These are phyloP conservation scores for Mallotus repandus DNA, from an alignment of 441 rosid species.

Conservation along the genomic window DNA sequence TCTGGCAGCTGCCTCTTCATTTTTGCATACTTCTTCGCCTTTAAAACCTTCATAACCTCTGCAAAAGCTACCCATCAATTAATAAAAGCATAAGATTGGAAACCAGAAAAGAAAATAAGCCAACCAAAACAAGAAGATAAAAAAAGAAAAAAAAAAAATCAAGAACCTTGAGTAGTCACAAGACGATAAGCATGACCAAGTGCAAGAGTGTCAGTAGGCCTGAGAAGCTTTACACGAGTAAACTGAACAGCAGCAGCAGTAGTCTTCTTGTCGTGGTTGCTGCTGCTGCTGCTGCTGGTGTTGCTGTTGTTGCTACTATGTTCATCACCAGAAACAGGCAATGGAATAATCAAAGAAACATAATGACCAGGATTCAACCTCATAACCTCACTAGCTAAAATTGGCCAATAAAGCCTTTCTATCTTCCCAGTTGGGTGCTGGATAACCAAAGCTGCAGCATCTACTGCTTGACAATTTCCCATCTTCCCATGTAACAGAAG, in stretches of 20 bases:
- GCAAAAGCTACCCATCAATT: conserved; percentile 13
- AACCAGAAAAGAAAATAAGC: not conserved
- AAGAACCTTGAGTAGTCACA: conserved; percentile 80
- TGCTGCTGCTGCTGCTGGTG: conserved; percentile 19
- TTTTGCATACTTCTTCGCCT: conserved; percentile 77
- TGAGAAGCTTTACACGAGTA: conserved; percentile 91
- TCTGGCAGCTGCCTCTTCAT: conserved; percentile 49
- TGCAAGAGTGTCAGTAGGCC: conserved; percentile 71
- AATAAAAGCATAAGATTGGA: not conserved
- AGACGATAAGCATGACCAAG: conserved; percentile 97
- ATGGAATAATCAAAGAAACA: conserved; percentile 88
- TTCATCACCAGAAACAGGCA: conserved; percentile 34
- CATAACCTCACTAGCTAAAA: conserved; percentile 78
- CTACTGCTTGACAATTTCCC: conserved; percentile 97
- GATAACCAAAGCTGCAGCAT: conserved; percentile 88
- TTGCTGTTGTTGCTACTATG: conserved; percentile 14
- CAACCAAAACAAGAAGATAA: not conserved
- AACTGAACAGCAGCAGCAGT: conserved; percentile 42
- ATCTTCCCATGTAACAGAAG: conserved; percentile 26
- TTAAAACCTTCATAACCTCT: conserved; percentile 89
- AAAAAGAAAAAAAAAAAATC: not conserved
- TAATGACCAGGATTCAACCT: conserved; percentile 83
- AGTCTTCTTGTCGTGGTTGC: too few species aligned
- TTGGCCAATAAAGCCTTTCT: conserved; percentile 75
- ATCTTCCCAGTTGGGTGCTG: conserved; percentile 84